Conservation (phyloP, 2,329 filamentous ascomycete genomes). For the Aspergillus sp. region DNA sequence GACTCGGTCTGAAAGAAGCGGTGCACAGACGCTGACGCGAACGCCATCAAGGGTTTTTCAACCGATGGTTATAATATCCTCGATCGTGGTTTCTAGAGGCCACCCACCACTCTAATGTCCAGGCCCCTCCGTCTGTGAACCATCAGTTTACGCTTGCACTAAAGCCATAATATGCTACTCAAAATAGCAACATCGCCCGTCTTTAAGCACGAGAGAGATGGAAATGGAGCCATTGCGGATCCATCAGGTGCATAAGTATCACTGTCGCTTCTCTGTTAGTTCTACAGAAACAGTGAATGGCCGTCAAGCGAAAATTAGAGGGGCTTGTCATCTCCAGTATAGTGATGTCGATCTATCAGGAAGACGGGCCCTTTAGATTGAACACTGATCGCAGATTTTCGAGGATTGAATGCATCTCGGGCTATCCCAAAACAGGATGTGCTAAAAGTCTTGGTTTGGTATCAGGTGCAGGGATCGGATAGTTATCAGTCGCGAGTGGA, state of each 20-base stretch:
- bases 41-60: not conserved
- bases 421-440: not conserved
- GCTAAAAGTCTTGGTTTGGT: not conserved
- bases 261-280: not conserved
- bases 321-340: not conserved
- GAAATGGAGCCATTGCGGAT: not conserved
- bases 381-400: not conserved
- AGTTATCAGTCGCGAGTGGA: not conserved
- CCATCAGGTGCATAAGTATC: not conserved
- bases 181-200: not conserved
- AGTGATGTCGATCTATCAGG: constrained; percentile 4
- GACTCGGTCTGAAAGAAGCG: not conserved
- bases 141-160: not conserved
- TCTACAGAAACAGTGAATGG: not conserved
- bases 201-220: not conserved
- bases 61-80: not conserved
- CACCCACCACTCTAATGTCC: not conserved
- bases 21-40: not conserved
- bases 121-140: not conserved
- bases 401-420: not conserved
- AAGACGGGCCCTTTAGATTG: not conserved
- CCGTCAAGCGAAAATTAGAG: not conserved
- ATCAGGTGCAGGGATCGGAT: not conserved
- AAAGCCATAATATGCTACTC: not conserved
- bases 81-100: not conserved